Evolutionary conservation across 768 basidiomycete genomes (phyloP), one percentile per base, ranked within the genome.

Genomic region (Boletus pseudopeckii): DNA sequence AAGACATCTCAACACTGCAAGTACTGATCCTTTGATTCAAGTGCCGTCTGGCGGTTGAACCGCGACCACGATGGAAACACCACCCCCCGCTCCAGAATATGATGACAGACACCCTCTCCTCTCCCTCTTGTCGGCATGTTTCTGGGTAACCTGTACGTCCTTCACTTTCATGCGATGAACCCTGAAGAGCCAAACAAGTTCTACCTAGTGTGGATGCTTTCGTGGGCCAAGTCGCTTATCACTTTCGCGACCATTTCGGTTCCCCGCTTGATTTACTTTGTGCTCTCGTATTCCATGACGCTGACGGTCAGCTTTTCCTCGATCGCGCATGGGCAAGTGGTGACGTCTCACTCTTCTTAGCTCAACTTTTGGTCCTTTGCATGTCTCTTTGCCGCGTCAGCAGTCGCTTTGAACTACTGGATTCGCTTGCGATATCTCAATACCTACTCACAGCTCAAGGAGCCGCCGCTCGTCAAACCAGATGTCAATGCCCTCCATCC

Each of bases 301-400:
- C 75, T 94, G 59, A 92, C 90, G 51, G 92, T 91, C 64, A 44
- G 82, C 63, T 24, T 22, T 38, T 48, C 52, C 57, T 45, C 17
- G 7, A 54, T 49, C 17, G 8, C 36, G 32, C 22, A 18, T 2
- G 28, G 34, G 38, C 41, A 18, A n/a, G 26, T 32, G 17, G 38
- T 59, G 44, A 59, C n/a, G 7, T 28, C 30, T 43, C 32, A 45
- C 52, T 18, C 41, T 55, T 68, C 26, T 32, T 68, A 95, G 84
- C 81, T 98, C 43, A 91, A 91, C 61, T 97, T 97, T 71, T 93
- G 92, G 80, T 90, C 88, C 40, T 87, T 98, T 59, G 86, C 88
- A 7, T 76, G 88, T 56, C 78, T 96, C 10, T 90, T 93, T 59
- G 72, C 77, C 14, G 74, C 85, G 17, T 84, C 84, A 4, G 77